phyloP scores from a whole-genome alignment of 2,329 filamentous ascomycete genomes.

The Stachybotrys elegans region DNA sequence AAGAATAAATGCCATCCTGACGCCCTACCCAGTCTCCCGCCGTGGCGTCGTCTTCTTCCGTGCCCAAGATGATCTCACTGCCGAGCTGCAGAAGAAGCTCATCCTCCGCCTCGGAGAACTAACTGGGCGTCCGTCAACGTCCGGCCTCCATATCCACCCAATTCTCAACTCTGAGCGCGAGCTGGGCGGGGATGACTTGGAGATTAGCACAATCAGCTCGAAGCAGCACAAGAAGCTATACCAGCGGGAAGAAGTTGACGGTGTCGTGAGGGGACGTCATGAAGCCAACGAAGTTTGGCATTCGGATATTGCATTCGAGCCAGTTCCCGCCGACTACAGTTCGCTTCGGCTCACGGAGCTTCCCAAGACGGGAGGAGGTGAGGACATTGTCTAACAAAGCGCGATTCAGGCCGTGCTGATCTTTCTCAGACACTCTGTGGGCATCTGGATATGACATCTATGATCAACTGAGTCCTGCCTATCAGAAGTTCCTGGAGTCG shows the following conservation, averaged over 20 bases:
- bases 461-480: slow-evolving; percentile 53
- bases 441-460: slow-evolving; percentile 64
- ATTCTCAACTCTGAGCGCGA: slow-evolving; percentile 46
- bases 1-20: slow-evolving; percentile 13
- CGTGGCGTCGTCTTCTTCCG: slow-evolving; percentile 69
- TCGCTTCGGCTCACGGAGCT: slow-evolving; percentile 48
- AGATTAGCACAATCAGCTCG: slow-evolving; percentile 59
- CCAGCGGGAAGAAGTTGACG: slow-evolving; percentile 26
- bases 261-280: slow-evolving; percentile 12
- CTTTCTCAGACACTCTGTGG: slow-evolving; percentile 60
- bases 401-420: too few relatives aligned
- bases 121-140: slow-evolving; percentile 49
- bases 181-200: slow-evolving; percentile 50
- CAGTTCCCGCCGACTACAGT: slow-evolving; percentile 58
- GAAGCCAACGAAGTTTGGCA: slow-evolving; percentile 41
- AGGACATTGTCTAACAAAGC: too few relatives aligned
- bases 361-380: slow-evolving; percentile 48
- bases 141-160: slow-evolving; percentile 56
- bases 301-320: slow-evolving; percentile 62
- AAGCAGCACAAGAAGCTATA: slow-evolving; percentile 48
- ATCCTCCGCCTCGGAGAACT: slow-evolving; percentile 56
- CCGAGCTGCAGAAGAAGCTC: slow-evolving; percentile 62
- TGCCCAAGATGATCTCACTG: slow-evolving; percentile 54
- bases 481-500: slow-evolving; percentile 52
- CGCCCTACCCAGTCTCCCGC: slow-evolving; percentile 49